A percentile compares a stretch with the other conserved stretches of the same genome.
These are phyloP conservation scores for Massarina eburnea DNA, from an alignment of 2,329 filamentous ascomycete species.

Conservation along the genomic window DNA sequence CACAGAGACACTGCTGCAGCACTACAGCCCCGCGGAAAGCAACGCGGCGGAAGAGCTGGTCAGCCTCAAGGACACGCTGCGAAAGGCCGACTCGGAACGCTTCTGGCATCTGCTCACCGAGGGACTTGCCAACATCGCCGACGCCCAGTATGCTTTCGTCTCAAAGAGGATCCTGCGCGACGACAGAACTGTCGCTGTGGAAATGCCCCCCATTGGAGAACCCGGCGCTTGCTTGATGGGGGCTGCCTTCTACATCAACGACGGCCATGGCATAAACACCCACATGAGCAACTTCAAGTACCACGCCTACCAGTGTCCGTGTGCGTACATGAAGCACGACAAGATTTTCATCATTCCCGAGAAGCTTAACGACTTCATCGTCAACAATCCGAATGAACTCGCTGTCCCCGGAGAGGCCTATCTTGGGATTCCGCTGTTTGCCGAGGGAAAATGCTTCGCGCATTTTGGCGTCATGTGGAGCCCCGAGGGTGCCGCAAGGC, in stretches of 20 bases:
- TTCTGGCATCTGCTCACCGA: slow-evolving; percentile 68
- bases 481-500: slow-evolving; percentile 58
- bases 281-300: slow-evolving; percentile 65
- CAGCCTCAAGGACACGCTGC: slow-evolving; percentile 59
- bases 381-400: slow-evolving; percentile 62
- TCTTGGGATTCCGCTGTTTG: slow-evolving; percentile 66
- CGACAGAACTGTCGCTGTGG: slow-evolving; percentile 59
- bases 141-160: slow-evolving; percentile 69
- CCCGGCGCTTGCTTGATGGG: slow-evolving; percentile 65
- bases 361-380: slow-evolving; percentile 59
- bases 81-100: slow-evolving; percentile 55
- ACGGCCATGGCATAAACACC: slow-evolving; percentile 52
- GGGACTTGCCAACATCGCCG: slow-evolving; percentile 63
- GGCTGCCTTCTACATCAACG: slow-evolving; percentile 66
- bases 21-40: slow-evolving; percentile 54
- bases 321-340: slow-evolving; percentile 70
- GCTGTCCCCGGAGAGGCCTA: slow-evolving; percentile 67
- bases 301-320: slow-evolving; percentile 65
- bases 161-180: slow-evolving; percentile 64
- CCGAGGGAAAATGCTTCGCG: slow-evolving; percentile 66
- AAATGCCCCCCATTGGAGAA: slow-evolving; percentile 63
- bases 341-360: slow-evolving; percentile 70
- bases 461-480: slow-evolving; percentile 76
- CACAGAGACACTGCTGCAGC: slow-evolving; percentile 36
- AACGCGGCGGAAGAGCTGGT: slow-evolving; percentile 63